Evolutionary conservation across 371 early-diverging fungal species (phyloP).

Genomic region (Rhizopus delemar): DNA sequence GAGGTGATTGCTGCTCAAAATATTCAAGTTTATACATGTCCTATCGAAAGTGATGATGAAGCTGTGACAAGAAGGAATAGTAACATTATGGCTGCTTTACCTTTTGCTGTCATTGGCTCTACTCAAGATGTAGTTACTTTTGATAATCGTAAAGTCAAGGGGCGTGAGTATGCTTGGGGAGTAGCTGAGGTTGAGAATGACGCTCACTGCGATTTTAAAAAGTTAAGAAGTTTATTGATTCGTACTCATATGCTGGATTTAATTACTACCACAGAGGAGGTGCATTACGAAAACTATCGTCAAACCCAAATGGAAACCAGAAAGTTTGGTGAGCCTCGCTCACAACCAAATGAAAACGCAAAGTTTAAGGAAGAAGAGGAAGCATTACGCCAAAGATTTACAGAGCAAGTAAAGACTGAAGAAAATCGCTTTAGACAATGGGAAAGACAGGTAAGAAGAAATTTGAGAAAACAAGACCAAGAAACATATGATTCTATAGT

Average conservation of each 20-base stretch:
- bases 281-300: conserved; percentile 91
- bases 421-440: neutral
- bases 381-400: neutral
- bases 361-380: conserved; percentile 4
- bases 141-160: conserved; percentile 79
- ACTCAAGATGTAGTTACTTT: conserved; percentile 76
- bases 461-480: no score
- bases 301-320: conserved; percentile 79
- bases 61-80: conserved; percentile 74
- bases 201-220: conserved; percentile 88
- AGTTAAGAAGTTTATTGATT: conserved; percentile 91
- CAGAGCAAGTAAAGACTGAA: neutral
- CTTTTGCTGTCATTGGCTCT: conserved; percentile 95
- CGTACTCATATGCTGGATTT: conserved; percentile 94
- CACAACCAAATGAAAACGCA: conserved; percentile 12
- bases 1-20: conserved; percentile 76
- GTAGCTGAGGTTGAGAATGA: conserved; percentile 92
- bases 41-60: conserved; percentile 88
- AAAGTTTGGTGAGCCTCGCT: conserved; percentile 79
- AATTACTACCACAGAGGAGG: conserved; percentile 85
- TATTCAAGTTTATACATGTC: conserved; percentile 76
- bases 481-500: conserved; percentile 35
- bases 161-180: conserved; percentile 94
- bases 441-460: neutral
- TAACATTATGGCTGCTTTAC: conserved; percentile 86